Conservation (phyloP, 1,284 basidiomycete genomes). For the Pseudozyma sp. region DNA sequence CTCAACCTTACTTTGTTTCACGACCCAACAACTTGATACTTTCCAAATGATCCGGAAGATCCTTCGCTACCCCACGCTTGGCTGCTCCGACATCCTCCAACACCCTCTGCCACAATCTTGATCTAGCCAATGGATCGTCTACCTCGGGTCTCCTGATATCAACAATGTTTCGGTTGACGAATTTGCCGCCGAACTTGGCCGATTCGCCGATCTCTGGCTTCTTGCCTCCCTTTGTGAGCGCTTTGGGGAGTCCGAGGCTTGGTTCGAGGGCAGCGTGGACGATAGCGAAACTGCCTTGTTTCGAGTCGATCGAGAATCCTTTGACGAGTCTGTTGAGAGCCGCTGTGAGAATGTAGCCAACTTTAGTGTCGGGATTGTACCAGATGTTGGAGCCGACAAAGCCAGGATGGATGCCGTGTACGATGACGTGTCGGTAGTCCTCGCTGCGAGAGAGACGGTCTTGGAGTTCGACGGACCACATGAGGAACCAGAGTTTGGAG, state of each 20-base stretch:
- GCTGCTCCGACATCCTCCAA: slow-evolving; percentile 41
- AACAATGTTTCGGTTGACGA: slow-evolving; percentile 45
- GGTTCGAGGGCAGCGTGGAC: slow-evolving; percentile 46
- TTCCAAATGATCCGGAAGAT: slow-evolving; percentile 41
- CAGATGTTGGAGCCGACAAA: slow-evolving; percentile 56
- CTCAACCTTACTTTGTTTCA: neutral
- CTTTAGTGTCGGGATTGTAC: slow-evolving; percentile 31
- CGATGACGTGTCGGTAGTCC: slow-evolving; percentile 55
- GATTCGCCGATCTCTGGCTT: slow-evolving; percentile 32
- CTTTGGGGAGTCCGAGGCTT: slow-evolving; percentile 40
- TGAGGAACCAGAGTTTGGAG: slow-evolving; percentile 54
- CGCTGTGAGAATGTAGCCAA: neutral
- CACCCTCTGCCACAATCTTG: slow-evolving; percentile 48
- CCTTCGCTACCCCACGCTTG: slow-evolving; percentile 22
- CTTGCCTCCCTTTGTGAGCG: slow-evolving; percentile 4
- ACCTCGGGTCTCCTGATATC: slow-evolving; percentile 49
- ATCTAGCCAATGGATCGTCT: slow-evolving; percentile 48
- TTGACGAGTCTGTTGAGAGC: slow-evolving; percentile 18
- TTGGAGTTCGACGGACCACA: slow-evolving; percentile 61
- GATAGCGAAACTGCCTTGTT: slow-evolving; percentile 53
- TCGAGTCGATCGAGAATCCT: slow-evolving; percentile 23
- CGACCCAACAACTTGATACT: slow-evolving; percentile 26
- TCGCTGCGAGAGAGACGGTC: slow-evolving; percentile 46
- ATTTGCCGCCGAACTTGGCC: slow-evolving; percentile 53
- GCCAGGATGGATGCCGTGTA: slow-evolving; percentile 57